Evolutionary conservation across 2,329 filamentous ascomycete species (phyloP).

Genomic region (Tolypocladium album): DNA sequence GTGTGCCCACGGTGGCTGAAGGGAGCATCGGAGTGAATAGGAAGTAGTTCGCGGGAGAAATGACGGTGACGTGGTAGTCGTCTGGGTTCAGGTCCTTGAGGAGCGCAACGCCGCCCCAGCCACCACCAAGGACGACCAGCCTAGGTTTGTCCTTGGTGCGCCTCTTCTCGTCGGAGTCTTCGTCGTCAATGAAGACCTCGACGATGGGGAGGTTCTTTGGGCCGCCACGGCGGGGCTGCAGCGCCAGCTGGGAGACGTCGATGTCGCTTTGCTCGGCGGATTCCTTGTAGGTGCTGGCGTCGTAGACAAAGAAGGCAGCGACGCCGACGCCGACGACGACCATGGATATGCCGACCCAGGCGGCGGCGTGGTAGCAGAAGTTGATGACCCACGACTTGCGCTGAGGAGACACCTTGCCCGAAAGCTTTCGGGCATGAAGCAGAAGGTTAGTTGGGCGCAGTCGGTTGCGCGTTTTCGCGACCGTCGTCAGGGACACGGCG

Average conservation of each 20-base stretch:
- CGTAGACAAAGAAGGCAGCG: conserved; percentile 83
- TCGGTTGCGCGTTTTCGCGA: background rate
- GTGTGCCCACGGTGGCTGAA: conserved; percentile 88
- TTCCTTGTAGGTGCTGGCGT: conserved; percentile 81
- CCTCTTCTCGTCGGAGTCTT: conserved; percentile 62
- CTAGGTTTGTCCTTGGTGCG: conserved; percentile 79
- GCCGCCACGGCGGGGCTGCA: conserved; percentile 72
- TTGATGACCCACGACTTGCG: conserved; percentile 36
- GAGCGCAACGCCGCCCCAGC: conserved; percentile 89
- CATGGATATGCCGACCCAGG: conserved; percentile 57
- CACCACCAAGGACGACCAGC: conserved; percentile 83
- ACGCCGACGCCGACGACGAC: conserved; percentile 59
- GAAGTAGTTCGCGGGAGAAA: conserved; percentile 94
- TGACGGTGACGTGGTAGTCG: conserved; percentile 91
- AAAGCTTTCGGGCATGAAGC: conserved; percentile 21
- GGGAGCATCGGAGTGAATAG: conserved; percentile 97
- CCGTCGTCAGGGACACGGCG: background rate
- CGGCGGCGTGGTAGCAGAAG: conserved; percentile 57
- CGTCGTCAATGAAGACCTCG: conserved; percentile 79
- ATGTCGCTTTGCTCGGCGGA: conserved; percentile 58
- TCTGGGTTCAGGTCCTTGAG: conserved; percentile 83
- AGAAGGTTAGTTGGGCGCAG: background rate
- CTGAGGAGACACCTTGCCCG: conserved; percentile 41
- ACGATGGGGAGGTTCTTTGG: conserved; percentile 93
- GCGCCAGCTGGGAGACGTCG: conserved; percentile 70